Conservation (phyloP, 2,329 filamentous ascomycete genomes). For the Penicillium sp. region DNA sequence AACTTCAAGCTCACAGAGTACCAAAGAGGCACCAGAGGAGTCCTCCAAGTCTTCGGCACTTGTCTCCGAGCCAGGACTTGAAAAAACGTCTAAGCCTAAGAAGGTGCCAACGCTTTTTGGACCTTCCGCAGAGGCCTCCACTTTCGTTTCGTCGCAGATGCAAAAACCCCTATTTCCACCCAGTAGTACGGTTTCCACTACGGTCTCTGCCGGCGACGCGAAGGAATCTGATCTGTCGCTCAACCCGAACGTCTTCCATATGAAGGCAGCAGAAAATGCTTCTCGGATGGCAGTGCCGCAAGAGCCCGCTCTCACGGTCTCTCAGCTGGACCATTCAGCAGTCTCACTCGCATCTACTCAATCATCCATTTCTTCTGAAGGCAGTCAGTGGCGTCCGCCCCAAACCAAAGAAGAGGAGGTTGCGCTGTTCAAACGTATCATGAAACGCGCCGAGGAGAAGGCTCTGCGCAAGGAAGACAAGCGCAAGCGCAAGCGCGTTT, state of each 20-base stretch:
- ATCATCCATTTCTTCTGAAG: neutral
- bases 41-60: neutral
- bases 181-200: neutral
- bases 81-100: neutral
- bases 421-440: slow-evolving; percentile 5
- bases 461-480: slow-evolving; percentile 7
- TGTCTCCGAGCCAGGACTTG: neutral
- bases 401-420: slow-evolving; percentile 6
- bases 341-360: neutral
- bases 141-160: neutral
- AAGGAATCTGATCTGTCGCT: neutral
- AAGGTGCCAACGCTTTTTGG: neutral
- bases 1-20: neutral
- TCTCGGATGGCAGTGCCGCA: neutral
- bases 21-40: neutral
- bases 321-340: neutral
- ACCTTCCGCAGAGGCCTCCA: neutral
- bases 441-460: slow-evolving; percentile 17
- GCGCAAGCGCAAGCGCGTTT: slow-evolving; percentile 22
- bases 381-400: neutral
- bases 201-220: neutral
- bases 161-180: slow-evolving; percentile 6
- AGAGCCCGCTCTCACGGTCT: neutral
- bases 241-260: neutral
- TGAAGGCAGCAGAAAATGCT: neutral